Percentiles rank a stretch among this genome's conserved stretches.
These are phyloP conservation scores for Neurospora pannonica DNA, from an alignment of 495 filamentous ascomycete genomes.

Conservation along the genomic window DNA sequence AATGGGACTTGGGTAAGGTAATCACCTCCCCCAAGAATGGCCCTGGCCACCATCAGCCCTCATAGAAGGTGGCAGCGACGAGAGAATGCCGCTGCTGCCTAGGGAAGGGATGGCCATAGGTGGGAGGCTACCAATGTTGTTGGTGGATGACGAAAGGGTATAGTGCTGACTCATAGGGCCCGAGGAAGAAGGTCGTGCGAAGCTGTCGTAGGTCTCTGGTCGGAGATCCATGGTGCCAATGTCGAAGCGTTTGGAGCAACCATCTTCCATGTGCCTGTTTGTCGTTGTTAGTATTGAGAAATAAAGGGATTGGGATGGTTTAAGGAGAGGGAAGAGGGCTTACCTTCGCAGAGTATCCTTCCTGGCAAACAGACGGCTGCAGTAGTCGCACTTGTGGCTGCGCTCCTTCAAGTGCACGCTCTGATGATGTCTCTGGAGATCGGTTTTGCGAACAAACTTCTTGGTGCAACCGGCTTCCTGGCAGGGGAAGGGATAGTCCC, in stretches of 20 bases:
- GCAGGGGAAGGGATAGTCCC: slow-evolving; percentile 63
- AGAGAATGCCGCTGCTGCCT: slow-evolving; percentile 24
- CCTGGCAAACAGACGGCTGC: slow-evolving; percentile 64
- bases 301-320: background rate
- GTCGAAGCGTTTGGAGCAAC: slow-evolving; percentile 66
- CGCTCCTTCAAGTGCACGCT: slow-evolving; percentile 74
- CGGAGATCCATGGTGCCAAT: slow-evolving; percentile 37
- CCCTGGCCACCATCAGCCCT: slow-evolving; percentile 5
- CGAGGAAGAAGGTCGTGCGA: slow-evolving; percentile 13
- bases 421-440: slow-evolving; percentile 71
- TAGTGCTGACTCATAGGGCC: slow-evolving; percentile 12
- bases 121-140: slow-evolving; percentile 21
- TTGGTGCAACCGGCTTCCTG: slow-evolving; percentile 53
- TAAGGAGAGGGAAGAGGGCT: slow-evolving; percentile 8
- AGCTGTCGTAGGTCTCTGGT: slow-evolving; percentile 28
- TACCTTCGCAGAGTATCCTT: slow-evolving; percentile 78
- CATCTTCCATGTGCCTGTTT: slow-evolving; percentile 67
- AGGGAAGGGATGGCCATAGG: slow-evolving; percentile 35
- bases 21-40: background rate
- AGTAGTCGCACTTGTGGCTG: slow-evolving; percentile 62
- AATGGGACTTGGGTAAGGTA: background rate
- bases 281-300: slow-evolving; percentile 8
- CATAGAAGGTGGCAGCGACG: slow-evolving; percentile 28
- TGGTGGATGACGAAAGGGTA: slow-evolving; percentile 1
- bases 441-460: slow-evolving; percentile 75